Conservation (phyloP, 352 stramenopile genomes). For the Phytophthora megakarya region DNA sequence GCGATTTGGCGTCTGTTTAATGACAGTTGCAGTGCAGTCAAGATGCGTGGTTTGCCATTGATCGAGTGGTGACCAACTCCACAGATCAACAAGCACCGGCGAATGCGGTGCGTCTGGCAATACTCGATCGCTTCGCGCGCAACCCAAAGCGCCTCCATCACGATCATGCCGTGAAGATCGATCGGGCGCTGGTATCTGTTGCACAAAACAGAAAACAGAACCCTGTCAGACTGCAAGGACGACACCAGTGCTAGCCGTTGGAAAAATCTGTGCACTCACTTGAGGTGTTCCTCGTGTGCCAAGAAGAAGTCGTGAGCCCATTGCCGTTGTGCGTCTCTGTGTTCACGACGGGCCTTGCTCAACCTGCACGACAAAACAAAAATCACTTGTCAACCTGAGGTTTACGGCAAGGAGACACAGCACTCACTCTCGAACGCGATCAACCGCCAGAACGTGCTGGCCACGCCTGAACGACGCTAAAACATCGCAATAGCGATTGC, state of each 20-base stretch:
- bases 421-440: slow-evolving; percentile 68
- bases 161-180: slow-evolving; percentile 70
- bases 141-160: slow-evolving; percentile 69
- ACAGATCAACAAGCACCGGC: slow-evolving; percentile 64
- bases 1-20: slow-evolving; percentile 63
- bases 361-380: slow-evolving; percentile 37
- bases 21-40: slow-evolving; percentile 64
- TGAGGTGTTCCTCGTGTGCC: slow-evolving; percentile 51
- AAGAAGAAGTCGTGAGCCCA: slow-evolving; percentile 67
- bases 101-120: slow-evolving; percentile 62
- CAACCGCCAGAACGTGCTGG: slow-evolving; percentile 53
- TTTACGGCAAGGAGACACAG: background rate
- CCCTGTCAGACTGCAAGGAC: slow-evolving; percentile 9
- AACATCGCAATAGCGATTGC: slow-evolving; percentile 60
- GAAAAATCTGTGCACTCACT: slow-evolving; percentile 35
- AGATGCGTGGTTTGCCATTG: slow-evolving; percentile 62
- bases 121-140: slow-evolving; percentile 62
- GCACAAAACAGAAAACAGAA: slow-evolving; percentile 24
- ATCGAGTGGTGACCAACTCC: slow-evolving; percentile 73
- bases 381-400: background rate
- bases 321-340: slow-evolving; percentile 69
- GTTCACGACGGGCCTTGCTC: slow-evolving; percentile 47
- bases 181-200: slow-evolving; percentile 51
- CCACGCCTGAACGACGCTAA: slow-evolving; percentile 62
- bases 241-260: slow-evolving; percentile 10